Evolutionary conservation across 495 filamentous ascomycete species (phyloP), one percentile per base, ranked within the genome.

Genomic region (Aspergillus taichungensis): DNA sequence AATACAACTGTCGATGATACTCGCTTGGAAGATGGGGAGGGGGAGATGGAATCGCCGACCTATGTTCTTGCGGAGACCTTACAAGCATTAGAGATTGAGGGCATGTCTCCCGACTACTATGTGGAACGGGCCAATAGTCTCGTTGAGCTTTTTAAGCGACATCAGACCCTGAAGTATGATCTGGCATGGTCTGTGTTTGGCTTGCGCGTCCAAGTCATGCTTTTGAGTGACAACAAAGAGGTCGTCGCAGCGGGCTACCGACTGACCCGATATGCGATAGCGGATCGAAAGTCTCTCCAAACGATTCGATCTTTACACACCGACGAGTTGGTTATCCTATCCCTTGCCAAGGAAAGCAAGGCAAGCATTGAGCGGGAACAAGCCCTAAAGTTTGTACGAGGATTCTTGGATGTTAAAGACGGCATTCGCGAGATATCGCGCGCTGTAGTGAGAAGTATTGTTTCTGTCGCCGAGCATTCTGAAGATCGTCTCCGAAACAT

Each of bases 321-420:
- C 3, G 92, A 98, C 60, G 87, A 89, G 55, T 72, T 97, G 24
- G 89, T 95, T 6, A 88, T 94, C 41, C 64, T 89, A 59, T 95
- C 92, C 6, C 74, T 98, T 24, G 85, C 90, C 49, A 96, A 96
- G 59, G 90, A 96, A 57, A 84, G 87, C 59, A 96, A 95, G 58
- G 84, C 91, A 8, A 92, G 88, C 58, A 87, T 98, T 36, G 92
- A 98, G 66, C 81, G 92, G 37, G 92, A 98, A 60, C 92, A 98
- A 64, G 92, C 92, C 0, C 63, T 98, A 51, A 98, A 98, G 60
- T 96, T 98, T 64, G 86, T 96, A 18, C 78, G 92, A 45, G 87
- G 89, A 6, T 98, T 98, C 61, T 70, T 98, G 18, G 94, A 97
- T 51, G 87, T 98, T 53, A 95, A 96, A 57, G 88, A 87, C 51